Conservation (phyloP, 2,329 filamentous ascomycete species). For the Myriosclerotinia duriaeana region DNA sequence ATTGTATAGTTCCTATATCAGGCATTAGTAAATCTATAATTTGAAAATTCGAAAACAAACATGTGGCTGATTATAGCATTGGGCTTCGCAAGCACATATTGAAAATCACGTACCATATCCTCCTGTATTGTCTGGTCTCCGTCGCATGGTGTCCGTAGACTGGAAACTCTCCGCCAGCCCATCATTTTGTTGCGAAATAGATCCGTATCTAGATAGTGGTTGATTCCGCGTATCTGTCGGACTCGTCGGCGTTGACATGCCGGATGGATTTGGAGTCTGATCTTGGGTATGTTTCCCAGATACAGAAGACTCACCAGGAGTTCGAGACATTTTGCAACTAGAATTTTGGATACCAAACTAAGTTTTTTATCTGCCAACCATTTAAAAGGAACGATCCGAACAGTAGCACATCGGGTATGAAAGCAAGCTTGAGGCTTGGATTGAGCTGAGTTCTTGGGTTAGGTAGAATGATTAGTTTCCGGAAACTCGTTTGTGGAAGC, state of each 20-base stretch:
- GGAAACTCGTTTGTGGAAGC: conserved; percentile 17
- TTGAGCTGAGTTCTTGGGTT: neutral
- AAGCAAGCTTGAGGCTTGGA: conserved; percentile 15
- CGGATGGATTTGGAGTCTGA: conserved; percentile 28
- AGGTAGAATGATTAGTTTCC: conserved; percentile 18
- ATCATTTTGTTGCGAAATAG: conserved; percentile 44
- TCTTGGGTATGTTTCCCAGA: conserved; percentile 27
- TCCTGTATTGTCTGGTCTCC: conserved; percentile 49
- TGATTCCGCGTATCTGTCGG: conserved; percentile 52
- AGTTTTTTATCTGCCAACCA: conserved; percentile 13
- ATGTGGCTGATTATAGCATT: neutral
- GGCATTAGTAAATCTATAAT: conserved; percentile 2
- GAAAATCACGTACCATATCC: conserved; percentile 53
- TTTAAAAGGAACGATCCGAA: conserved; percentile 2
- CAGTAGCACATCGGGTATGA: conserved; percentile 18
- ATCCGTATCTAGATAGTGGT: conserved; percentile 38
- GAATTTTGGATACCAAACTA: neutral
- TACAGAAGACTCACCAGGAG: conserved; percentile 25
- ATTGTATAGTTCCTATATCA: conserved; percentile 35
- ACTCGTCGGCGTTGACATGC: conserved; percentile 43
- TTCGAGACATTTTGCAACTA: conserved; percentile 29
- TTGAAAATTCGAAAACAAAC: neutral
- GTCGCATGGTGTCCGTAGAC: conserved; percentile 60
- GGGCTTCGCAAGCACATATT: neutral
- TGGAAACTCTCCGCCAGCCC: conserved; percentile 55